Base-by-base conservation (phyloP, 2,329 filamentous ascomycete genomes). In the Rugonectria rugulosa region DNA sequence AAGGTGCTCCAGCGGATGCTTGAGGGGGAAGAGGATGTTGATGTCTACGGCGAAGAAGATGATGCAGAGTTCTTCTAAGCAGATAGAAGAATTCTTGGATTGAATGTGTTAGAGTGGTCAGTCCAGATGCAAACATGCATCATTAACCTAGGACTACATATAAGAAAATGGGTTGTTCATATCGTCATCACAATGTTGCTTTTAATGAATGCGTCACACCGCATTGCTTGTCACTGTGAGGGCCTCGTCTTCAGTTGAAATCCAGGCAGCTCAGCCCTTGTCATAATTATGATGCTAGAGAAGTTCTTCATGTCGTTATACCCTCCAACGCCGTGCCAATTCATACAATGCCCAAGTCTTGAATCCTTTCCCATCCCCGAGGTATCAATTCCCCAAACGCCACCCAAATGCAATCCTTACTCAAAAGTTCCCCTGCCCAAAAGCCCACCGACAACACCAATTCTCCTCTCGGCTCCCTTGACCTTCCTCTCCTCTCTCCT, bases 401-500 rank as follows among this genome's bases (percentile, higher is more conserved):
- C 59, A 27, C 51, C 21, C 17, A 53, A 41, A 44, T 17, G 20
- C 38, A 32, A 51, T 51, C 37, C 21, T 65, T 61, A 75, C 61
- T 71, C 72, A 70, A 76, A 76, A 2, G 71, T 69, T 15, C 85
- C 85, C 26, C 74, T 77, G 0, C 81, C 82, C 72, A 88, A 80
- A 59, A 89, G 65, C 1, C 83, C 84, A 6, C 83, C 82, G 1
- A 88, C 83, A 14, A 79, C 78, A 60, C 81, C 81, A 23, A 81
- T 74, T 66, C 86, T 75, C 44, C 75, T 81, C 73, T 85, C 81
- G 1, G 81, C 85, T 1, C 83, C 84, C 69, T 79, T 81, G 50
- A 78, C 78, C 75, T 83, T 84, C 71, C 75, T 83, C 68, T 80
- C 79, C 75, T 87, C 81, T 57, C 85, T 77, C 67, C 81, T 77